A percentile compares a stretch with the other conserved stretches of the same genome.
These are phyloP conservation scores for Lodderomyces metapsilosis DNA, from an alignment of 1,139 yeast species.

Conservation along the genomic window DNA sequence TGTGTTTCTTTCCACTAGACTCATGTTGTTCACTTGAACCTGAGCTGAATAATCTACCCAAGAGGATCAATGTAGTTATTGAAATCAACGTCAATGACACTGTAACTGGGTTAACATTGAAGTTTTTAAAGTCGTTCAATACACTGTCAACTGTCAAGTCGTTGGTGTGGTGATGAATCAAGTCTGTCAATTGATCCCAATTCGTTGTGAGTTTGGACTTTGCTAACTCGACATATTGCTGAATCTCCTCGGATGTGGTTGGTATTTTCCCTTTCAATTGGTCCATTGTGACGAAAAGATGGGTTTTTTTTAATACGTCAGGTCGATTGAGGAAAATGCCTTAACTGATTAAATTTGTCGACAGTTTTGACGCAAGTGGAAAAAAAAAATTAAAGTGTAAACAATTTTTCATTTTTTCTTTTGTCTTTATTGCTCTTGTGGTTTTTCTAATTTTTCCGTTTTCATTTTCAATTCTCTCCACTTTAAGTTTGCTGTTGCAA, in stretches of 20 bases:
- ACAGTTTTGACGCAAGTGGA: too few species aligned
- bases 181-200: constrained; percentile 11
- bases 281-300: constrained; percentile 12
- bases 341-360: too few species aligned
- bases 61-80: constrained; percentile 24
- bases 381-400: too few species aligned
- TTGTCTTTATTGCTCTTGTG: too few species aligned
- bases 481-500: too few species aligned
- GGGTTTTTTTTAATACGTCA: neutral
- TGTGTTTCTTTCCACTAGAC: constrained; percentile 9
- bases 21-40: neutral
- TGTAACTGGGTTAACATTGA: constrained; percentile 36
- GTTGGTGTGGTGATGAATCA: constrained; percentile 10
- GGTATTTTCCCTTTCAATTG: constrained; percentile 15
- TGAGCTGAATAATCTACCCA: constrained; percentile 18
- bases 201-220: constrained; percentile 12
- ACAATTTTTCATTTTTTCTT: too few species aligned
- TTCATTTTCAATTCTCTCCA: too few species aligned
- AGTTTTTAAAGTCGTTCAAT: constrained; percentile 28
- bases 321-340: too few species aligned
- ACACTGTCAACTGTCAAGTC: constrained; percentile 23
- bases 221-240: constrained; percentile 12
- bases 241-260: constrained; percentile 12
- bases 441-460: too few species aligned
- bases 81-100: constrained; percentile 34